Conservation (phyloP, 1,284 basidiomycete genomes). For the Xanthoconium separans region DNA sequence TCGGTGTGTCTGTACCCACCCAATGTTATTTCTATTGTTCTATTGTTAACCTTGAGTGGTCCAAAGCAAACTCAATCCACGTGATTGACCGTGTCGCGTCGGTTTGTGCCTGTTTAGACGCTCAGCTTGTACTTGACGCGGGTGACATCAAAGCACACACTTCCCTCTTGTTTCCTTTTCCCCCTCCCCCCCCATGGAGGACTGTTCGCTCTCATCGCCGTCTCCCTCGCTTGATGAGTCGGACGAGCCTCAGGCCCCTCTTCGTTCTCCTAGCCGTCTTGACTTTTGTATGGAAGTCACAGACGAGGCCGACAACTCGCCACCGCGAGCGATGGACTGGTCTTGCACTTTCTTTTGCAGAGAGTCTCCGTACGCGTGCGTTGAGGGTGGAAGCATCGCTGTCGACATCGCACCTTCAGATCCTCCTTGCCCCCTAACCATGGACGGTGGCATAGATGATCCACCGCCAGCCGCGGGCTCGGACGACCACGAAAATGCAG, state of each 20-base stretch:
- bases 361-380: not conserved
- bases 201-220: conserved; percentile 5
- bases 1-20: conserved; percentile 28
- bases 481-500: not conserved
- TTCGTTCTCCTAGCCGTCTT: conserved; percentile 34
- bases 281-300: conserved; percentile 27
- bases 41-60: conserved; percentile 9
- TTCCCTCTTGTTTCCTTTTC: not conserved
- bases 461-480: conserved; percentile 8
- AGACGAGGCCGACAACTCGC: conserved; percentile 1
- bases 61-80: conserved; percentile 23
- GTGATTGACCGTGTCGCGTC: conserved; percentile 22
- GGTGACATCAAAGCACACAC: conserved; percentile 4
- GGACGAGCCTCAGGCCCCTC: conserved; percentile 15
- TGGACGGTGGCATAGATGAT: not conserved
- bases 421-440: not conserved
- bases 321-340: conserved; percentile 15
- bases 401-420: conserved; percentile 5
- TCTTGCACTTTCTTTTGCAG: not conserved
- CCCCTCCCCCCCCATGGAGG: conserved; percentile 1
- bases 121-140: conserved; percentile 11
- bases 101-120: conserved; percentile 24
- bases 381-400: conserved; percentile 3
- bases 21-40: conserved; percentile 1
- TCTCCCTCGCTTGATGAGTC: conserved; percentile 7